Conservation (phyloP, 306 rosid genomes). For the Clitoria ternatea region DNA sequence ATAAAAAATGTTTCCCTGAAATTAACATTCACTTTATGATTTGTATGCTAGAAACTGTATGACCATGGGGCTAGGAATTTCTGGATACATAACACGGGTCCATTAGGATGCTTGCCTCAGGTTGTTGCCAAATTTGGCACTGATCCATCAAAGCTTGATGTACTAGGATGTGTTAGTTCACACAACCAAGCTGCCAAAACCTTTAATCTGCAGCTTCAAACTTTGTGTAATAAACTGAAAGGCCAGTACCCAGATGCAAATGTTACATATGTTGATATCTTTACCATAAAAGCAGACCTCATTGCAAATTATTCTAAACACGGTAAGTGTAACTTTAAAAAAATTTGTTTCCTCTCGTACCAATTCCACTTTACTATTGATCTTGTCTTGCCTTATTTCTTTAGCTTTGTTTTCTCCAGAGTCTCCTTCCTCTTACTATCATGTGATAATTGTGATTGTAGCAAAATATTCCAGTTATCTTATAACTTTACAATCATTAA, state of each 20-base stretch:
- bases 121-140: constrained; percentile 65
- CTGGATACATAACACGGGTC: constrained; percentile 88
- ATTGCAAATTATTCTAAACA: constrained; percentile 49
- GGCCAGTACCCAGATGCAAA: constrained; percentile 54
- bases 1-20: not conserved
- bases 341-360: not conserved
- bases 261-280: constrained; percentile 61
- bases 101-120: constrained; percentile 73
- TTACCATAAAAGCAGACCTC: constrained; percentile 56
- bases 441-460: not conserved
- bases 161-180: constrained; percentile 54
- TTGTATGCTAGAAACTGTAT: constrained; percentile 44
- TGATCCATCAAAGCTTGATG: constrained; percentile 63
- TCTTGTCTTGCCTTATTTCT: too few species aligned
- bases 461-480: not conserved
- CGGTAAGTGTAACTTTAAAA: constrained; percentile 41
- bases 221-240: constrained; percentile 52
- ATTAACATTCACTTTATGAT: not conserved
- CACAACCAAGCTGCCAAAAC: constrained; percentile 64
- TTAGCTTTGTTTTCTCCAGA: not conserved
- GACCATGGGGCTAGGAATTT: constrained; percentile 68
- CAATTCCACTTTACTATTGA: not conserved
- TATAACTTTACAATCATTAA: not conserved
- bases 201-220: constrained; percentile 75
- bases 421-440: not conserved